Percentiles rank a stretch among this genome's conserved stretches.
Evolutionary conservation across 768 basidiomycete species (phyloP).

Genomic region (Hypholoma fasciculare): DNA sequence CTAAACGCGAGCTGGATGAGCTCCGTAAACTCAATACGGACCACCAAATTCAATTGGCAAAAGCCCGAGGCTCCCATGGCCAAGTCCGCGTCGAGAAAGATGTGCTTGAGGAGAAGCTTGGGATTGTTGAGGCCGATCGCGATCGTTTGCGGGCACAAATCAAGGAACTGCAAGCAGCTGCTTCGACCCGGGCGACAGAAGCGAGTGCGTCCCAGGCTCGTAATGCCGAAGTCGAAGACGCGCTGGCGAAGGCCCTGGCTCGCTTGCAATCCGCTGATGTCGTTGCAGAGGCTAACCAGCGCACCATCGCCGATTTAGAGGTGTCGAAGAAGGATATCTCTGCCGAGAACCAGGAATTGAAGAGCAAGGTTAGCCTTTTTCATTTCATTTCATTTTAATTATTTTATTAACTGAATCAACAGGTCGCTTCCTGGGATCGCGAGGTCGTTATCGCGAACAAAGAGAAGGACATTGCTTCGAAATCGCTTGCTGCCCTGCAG

Average conservation of each 20-base stretch:
- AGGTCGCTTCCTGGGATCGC: conserved; percentile 66
- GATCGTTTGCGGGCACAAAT: conserved; percentile 57
- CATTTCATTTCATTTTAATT: conserved; percentile 3
- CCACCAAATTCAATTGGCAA: conserved; percentile 69
- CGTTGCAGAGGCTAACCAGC: conserved; percentile 56
- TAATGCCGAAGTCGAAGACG: conserved; percentile 68
- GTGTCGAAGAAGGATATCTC: conserved; percentile 52
- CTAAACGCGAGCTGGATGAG: conserved; percentile 69
- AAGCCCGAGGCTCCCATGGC: conserved; percentile 76
- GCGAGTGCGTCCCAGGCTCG: conserved; percentile 45
- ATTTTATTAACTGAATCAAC: conserved; percentile 10
- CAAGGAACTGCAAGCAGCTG: conserved; percentile 50
- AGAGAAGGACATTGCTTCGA: conserved; percentile 60
- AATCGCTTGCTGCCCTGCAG: conserved; percentile 52
- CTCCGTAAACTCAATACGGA: conserved; percentile 68
- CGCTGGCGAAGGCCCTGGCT: conserved; percentile 69
- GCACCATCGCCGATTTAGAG: conserved; percentile 64
- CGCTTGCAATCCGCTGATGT: conserved; percentile 76
- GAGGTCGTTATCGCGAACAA: conserved; percentile 54
- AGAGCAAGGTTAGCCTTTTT: conserved; percentile 52
- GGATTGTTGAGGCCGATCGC: conserved; percentile 61
- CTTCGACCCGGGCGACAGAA: conserved; percentile 45
- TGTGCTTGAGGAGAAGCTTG: conserved; percentile 60
- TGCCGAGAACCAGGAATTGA: conserved; percentile 57
- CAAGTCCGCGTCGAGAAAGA: conserved; percentile 86